These are phyloP conservation scores for Melaleuca quinquenervia DNA, from an alignment of 345 rosid species.

Conservation along the genomic window DNA sequence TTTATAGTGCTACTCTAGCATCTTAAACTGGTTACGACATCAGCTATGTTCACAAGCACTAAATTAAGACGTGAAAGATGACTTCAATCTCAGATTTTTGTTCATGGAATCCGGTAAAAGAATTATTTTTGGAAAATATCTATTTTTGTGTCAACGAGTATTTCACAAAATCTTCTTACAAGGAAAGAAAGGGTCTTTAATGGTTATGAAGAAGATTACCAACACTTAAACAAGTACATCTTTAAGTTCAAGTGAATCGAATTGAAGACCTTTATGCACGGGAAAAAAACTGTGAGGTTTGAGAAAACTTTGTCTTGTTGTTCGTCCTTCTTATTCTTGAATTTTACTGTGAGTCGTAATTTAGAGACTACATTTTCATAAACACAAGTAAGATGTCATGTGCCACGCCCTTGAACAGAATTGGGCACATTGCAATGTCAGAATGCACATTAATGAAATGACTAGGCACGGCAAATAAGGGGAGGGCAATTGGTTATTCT, in stretches of 20 bases:
- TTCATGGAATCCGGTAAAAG: not conserved
- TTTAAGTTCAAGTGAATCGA: not conserved
- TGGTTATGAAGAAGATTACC: not conserved
- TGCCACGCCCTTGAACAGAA: not conserved
- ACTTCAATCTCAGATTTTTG: not conserved
- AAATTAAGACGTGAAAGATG: not conserved
- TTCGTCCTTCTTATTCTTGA: not conserved
- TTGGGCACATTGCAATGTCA: not conserved
- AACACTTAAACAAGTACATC: not conserved
- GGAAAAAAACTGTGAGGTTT: not conserved
- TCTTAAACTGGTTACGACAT: not conserved
- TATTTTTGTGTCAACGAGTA: not conserved
- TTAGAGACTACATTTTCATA: not conserved
- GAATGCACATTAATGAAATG: not conserved
- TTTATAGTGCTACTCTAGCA: not conserved
- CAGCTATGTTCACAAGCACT: not conserved
- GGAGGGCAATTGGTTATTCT: not conserved
- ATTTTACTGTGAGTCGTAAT: not conserved
- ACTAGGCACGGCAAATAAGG: not conserved
- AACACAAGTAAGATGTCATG: not conserved
- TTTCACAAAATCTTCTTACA: not conserved
- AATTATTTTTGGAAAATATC: not conserved
- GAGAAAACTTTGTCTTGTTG: not conserved
- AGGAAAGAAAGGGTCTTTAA: not conserved
- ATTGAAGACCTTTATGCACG: not conserved